A percentile compares a stretch with the other conserved stretches of the same genome.
Conservation (phyloP, 1,139 yeast genomes). For the Nematodospora anomalae region DNA sequence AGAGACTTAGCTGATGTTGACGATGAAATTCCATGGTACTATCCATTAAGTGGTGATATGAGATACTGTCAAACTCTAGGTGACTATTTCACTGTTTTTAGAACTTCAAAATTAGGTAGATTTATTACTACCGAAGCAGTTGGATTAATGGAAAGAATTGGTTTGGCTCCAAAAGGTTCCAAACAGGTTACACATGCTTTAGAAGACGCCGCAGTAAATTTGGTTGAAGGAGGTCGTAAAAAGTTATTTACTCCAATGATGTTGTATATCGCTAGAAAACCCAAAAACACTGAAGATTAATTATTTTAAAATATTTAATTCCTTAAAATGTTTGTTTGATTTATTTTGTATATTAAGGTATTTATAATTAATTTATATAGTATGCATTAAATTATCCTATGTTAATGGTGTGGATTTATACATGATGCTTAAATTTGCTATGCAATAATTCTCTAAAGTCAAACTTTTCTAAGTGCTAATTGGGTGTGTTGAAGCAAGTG, state of each 20-base stretch:
- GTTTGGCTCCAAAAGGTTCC: constrained; percentile 93
- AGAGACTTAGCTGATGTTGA: constrained; percentile 80
- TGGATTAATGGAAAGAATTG: constrained; percentile 75
- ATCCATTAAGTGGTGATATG: constrained; percentile 94
- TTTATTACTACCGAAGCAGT: constrained; percentile 77
- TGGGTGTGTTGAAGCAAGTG: too few species aligned
- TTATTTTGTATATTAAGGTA: too few species aligned
- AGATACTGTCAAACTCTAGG: constrained; percentile 76
- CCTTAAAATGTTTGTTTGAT: too few species aligned
- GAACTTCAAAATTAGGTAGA: constrained; percentile 90
- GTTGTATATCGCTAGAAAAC: constrained; percentile 85
- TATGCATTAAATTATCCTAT: too few species aligned
- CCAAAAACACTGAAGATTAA: constrained; percentile 29
- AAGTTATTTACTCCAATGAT: constrained; percentile 95
- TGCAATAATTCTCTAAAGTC: too few species aligned
- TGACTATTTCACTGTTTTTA: constrained; percentile 81
- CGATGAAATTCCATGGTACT: constrained; percentile 96
- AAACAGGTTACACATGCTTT: constrained; percentile 86
- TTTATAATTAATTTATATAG: too few species aligned
- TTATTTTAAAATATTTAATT: too few species aligned
- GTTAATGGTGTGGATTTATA: too few species aligned
- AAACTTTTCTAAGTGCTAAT: too few species aligned
- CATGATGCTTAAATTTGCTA: too few species aligned
- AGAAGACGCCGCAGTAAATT: constrained; percentile 95
- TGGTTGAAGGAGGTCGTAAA: constrained; percentile 89